These are phyloP conservation scores for Saccharum spontaneum DNA, from an alignment of 176 grass and related monocot species.

Conservation along the genomic window DNA sequence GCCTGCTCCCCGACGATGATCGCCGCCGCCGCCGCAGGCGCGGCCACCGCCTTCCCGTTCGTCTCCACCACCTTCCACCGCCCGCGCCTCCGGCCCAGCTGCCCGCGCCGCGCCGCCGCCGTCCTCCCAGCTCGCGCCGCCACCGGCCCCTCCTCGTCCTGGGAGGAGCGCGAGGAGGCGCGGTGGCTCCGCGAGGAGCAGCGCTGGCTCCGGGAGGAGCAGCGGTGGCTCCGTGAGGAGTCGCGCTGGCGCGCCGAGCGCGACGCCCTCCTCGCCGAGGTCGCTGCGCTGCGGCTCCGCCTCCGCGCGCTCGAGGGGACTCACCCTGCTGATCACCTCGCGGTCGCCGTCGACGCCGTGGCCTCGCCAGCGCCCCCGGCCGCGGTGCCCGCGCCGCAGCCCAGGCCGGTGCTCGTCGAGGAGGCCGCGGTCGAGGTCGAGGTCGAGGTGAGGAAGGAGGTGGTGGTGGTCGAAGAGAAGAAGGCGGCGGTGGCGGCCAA, in stretches of 20 bases:
- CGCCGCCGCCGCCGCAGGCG: background rate
- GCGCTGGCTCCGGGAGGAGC: constrained; percentile 76
- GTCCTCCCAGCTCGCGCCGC: background rate
- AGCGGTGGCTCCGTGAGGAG: constrained; percentile 80
- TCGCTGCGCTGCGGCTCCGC: constrained; percentile 55
- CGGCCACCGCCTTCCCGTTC: constrained; percentile 17
- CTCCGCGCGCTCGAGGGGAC: constrained; percentile 53
- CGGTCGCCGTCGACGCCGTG: constrained; percentile 20
- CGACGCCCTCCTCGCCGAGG: constrained; percentile 65
- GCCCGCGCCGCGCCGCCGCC: background rate
- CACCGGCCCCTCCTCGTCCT: background rate
- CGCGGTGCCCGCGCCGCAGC: constrained; percentile 27
- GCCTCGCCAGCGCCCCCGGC: constrained; percentile 28
- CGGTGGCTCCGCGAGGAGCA: constrained; percentile 89
- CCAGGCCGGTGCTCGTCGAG: constrained; percentile 41
- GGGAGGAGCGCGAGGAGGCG: constrained; percentile 74
- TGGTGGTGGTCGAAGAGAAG: constrained; percentile 51
- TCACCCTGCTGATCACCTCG: background rate
- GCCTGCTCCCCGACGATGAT: constrained; percentile 14
- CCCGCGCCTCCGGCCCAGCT: constrained; percentile 29
- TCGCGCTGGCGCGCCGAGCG: constrained; percentile 67
- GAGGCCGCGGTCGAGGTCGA: constrained; percentile 47
- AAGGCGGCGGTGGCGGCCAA: constrained; percentile 6
- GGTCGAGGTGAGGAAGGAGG: constrained; percentile 69
- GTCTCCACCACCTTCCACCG: constrained; percentile 37